These are phyloP conservation scores for Ogataea populi-albae DNA, from an alignment of 805 yeast genomes.

Conservation along the genomic window DNA sequence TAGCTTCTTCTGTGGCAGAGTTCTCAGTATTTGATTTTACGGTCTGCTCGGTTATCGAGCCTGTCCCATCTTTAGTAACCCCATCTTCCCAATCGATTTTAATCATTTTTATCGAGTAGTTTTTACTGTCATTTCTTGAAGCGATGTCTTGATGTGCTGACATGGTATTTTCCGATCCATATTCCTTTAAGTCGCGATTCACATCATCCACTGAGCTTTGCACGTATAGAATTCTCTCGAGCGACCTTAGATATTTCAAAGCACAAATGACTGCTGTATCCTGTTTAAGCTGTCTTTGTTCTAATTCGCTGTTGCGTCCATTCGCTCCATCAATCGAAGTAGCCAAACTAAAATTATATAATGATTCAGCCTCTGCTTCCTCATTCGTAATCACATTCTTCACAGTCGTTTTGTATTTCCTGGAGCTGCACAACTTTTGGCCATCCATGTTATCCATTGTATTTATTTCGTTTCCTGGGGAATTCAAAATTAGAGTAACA, in stretches of 20 bases:
- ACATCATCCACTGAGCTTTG: conserved; percentile 24
- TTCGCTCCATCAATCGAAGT: background rate
- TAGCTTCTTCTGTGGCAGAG: background rate
- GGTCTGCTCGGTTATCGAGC: too few species aligned
- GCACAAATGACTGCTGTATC: conserved; percentile 21
- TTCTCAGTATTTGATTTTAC: background rate
- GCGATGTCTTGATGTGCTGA: background rate
- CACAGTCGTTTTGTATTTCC: conserved; percentile 15
- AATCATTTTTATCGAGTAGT: conserved; percentile 17
- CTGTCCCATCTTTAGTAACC: too few species aligned
- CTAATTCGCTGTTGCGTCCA: background rate
- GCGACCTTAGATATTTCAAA: conserved; percentile 21
- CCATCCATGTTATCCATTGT: background rate
- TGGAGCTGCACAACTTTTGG: conserved; percentile 2
- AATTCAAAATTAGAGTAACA: conserved; percentile 12
- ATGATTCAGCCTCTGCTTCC: conserved; percentile 12
- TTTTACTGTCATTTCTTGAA: conserved; percentile 1
- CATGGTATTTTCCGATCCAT: conserved; percentile 18
- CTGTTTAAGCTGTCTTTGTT: background rate
- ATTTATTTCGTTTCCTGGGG: conserved; percentile 18
- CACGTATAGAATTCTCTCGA: conserved; percentile 25
- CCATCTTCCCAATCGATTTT: conserved; percentile 17
- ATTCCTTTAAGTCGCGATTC: conserved; percentile 14
- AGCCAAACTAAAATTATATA: conserved; percentile 15
- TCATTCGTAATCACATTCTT: conserved; percentile 18